Base-by-base conservation (phyloP, 768 basidiomycete genomes). In the Lepiota venenata region DNA sequence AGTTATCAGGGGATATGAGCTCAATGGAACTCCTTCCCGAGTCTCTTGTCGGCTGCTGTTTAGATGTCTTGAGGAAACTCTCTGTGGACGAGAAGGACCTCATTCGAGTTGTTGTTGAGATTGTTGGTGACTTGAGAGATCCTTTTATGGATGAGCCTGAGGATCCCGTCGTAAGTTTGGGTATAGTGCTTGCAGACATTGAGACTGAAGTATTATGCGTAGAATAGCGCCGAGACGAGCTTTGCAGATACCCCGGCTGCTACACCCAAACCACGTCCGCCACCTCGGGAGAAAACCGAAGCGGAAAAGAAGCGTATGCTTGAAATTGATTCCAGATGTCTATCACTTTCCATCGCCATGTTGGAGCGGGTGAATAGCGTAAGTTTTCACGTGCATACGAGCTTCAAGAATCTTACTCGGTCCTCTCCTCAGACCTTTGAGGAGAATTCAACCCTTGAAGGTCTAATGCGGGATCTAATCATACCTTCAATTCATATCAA, bases 301-400 rank as follows among this genome's bases (percentile, higher is more conserved):
- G 85, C 88, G 58, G 83, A 87, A 62, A 79, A 78, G 63, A 47
- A 47, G 27, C 46, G 37, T 18, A 47, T 40, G 9, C 25, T 55
- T 2, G 46, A 47, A 12, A 20, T 55, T 20, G 93, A 98, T 60
- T 61, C 94, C 57, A 77, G 95, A 6, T 96, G 93, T 63, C 71
- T 98, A 32, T 74, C 82, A 11, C 75, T 98, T 16, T 91, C 90
- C 57, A 91, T 88, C 32, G 90, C 87, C 1, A 85, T 96, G 79
- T 76, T 98, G 3, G 93, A 97, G 70, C 82, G 93, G 12, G 92
- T 97, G 16, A 86, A 94, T 60, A 85, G 91, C 14, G 95, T 96
- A 62, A 43, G 88, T 76, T 7, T 32, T 16, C n/a, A 16, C 22
- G 52, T 41, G 40, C 40, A 6, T 27, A 15, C 50, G 32, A 29